phyloP scores from a whole-genome alignment of 768 basidiomycete genomes.

The Auricularia auricula-judae region DNA sequence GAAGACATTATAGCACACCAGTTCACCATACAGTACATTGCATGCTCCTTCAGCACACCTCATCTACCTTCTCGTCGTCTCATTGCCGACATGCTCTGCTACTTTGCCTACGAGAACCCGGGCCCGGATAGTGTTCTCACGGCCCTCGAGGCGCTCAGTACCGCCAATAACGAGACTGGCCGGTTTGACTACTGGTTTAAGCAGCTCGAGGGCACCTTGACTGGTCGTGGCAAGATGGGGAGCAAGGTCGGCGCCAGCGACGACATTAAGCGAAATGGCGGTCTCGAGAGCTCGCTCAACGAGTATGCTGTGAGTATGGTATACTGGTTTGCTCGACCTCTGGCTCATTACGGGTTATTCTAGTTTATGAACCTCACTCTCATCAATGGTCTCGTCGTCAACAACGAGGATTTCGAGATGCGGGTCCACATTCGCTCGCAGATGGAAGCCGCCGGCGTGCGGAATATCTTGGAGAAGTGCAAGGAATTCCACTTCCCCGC shows the following conservation, averaged over 20 bases:
- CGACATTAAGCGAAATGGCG: constrained; percentile 61
- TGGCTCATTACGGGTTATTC: not conserved
- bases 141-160: constrained; percentile 65
- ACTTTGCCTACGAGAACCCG: constrained; percentile 56
- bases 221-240: constrained; percentile 88
- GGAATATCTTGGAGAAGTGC: constrained; percentile 59
- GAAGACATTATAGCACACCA: constrained; percentile 65
- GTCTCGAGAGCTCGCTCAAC: constrained; percentile 56
- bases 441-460: constrained; percentile 82
- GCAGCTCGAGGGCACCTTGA: constrained; percentile 60
- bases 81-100: constrained; percentile 69
- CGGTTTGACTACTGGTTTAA: constrained; percentile 86
- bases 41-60: constrained; percentile 73
- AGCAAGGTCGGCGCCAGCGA: constrained; percentile 92
- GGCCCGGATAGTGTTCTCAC: constrained; percentile 58
- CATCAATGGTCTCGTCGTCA: constrained; percentile 53
- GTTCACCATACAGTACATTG: constrained; percentile 65
- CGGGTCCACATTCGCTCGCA: constrained; percentile 78
- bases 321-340: constrained; percentile 1
- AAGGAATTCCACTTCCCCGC: constrained; percentile 48
- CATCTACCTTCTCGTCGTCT: constrained; percentile 68
- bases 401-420: constrained; percentile 67
- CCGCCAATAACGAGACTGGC: constrained; percentile 46
- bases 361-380: constrained; percentile 65
- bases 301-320: constrained; percentile 69